Evolutionary conservation across 257 asterid genomes (phyloP).

Genomic region (Agastache rugosa): DNA sequence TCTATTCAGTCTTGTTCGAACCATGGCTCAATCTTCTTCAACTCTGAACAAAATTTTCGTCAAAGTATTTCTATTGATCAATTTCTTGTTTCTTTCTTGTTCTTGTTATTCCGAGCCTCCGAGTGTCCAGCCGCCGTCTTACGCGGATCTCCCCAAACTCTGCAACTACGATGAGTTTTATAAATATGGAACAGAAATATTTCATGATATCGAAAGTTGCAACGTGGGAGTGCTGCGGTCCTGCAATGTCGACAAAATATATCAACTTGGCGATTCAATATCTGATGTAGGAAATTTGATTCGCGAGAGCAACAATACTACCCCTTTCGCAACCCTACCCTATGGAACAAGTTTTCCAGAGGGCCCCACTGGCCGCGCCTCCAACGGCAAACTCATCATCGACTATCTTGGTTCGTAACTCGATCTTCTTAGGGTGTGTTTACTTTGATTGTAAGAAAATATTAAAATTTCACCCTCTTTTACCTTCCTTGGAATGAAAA

Average conservation of each 20-base stretch:
- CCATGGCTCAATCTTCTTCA: neutral
- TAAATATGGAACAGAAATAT: neutral
- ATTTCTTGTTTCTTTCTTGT: neutral
- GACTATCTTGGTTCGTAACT: neutral
- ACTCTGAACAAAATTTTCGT: neutral
- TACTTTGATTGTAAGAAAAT: no score
- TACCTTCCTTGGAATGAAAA: no score
- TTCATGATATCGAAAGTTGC: neutral
- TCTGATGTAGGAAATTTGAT: neutral
- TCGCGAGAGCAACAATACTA: neutral
- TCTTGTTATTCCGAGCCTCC: neutral
- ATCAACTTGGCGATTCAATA: neutral
- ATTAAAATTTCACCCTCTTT: no score
- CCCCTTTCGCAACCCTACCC: neutral
- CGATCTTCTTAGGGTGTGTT: no score
- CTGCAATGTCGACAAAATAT: neutral
- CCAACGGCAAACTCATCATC: neutral
- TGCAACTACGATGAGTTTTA: neutral
- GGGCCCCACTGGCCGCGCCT: neutral
- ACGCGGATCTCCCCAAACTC: neutral
- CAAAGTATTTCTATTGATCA: no score
- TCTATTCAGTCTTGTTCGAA: neutral
- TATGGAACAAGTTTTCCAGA: neutral
- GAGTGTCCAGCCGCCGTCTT: neutral
- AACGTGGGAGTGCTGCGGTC: neutral